These are phyloP conservation scores for Pyricularia grisea DNA, from an alignment of 2,329 filamentous ascomycete genomes.

Conservation along the genomic window DNA sequence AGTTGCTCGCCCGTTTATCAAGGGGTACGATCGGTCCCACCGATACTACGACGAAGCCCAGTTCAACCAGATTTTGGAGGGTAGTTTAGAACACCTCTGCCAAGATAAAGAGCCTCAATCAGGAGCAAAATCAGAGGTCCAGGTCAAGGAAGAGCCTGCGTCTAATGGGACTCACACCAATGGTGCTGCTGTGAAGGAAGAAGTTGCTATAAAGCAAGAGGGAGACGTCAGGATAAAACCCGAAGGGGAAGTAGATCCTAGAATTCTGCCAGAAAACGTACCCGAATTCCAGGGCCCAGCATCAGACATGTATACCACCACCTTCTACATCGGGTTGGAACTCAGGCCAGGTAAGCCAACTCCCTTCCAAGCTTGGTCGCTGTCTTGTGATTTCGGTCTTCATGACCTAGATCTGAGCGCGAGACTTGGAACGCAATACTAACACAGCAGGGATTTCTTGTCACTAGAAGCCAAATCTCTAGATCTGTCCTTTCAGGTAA, in stretches of 20 bases:
- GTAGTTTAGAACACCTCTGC: conserved; percentile 36
- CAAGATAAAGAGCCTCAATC: conserved; percentile 25
- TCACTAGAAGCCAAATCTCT: conserved; percentile 54
- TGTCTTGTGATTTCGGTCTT: background rate
- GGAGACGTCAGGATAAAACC: conserved; percentile 10
- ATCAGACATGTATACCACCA: conserved; percentile 68
- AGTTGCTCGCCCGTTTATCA: conserved; percentile 84
- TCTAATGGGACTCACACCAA: conserved; percentile 20
- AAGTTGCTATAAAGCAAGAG: conserved; percentile 7
- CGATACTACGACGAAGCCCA: conserved; percentile 40
- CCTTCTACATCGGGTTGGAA: conserved; percentile 87
- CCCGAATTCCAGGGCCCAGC: conserved; percentile 10
- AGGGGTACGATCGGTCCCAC: conserved; percentile 81
- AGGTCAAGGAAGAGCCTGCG: conserved; percentile 29
- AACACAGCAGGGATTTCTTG: background rate
- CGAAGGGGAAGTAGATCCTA: conserved; percentile 12
- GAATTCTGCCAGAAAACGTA: conserved; percentile 1
- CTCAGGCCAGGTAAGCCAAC: conserved; percentile 57
- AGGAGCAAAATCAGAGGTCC: conserved; percentile 33
- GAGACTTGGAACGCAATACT: background rate
- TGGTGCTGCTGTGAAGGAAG: conserved; percentile 16
- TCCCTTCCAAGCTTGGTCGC: background rate
- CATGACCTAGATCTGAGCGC: background rate
- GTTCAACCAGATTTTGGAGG: conserved; percentile 43
- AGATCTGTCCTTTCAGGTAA: conserved; percentile 72